These are phyloP conservation scores for Iberis pinnata DNA, from an alignment of 345 rosid species.

Conservation along the genomic window DNA sequence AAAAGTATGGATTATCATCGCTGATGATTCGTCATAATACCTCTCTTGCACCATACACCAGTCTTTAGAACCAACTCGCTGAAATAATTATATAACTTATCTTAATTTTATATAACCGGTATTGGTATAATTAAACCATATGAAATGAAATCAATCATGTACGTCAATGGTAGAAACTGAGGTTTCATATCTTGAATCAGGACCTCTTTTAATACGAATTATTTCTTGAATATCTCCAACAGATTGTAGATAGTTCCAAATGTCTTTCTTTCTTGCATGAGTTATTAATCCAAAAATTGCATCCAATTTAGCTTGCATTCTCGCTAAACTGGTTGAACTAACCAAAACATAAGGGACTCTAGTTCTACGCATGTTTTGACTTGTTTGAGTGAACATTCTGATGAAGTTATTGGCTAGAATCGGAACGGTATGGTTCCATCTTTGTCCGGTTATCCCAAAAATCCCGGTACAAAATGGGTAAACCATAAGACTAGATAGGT, in stretches of 20 bases:
- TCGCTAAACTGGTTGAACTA: slow-evolving; percentile 40
- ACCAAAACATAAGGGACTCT: slow-evolving; percentile 32
- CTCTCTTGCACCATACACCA: too few relatives aligned
- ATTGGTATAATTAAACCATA: neutral
- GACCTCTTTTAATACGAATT: slow-evolving; percentile 32
- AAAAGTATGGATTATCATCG: too few relatives aligned
- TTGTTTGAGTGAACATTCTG: neutral
- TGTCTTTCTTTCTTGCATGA: slow-evolving; percentile 26
- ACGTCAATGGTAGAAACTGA: slow-evolving; percentile 39
- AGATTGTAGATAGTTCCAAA: slow-evolving; percentile 36
- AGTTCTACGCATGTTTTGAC: neutral
- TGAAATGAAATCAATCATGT: slow-evolving; percentile 6
- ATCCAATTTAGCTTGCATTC: slow-evolving; percentile 37
- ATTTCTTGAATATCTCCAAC: slow-evolving; percentile 32
- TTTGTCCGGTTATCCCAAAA: slow-evolving; percentile 28
- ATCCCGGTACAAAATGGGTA: slow-evolving; percentile 41
- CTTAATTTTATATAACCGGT: too few relatives aligned
- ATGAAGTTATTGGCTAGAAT: neutral
- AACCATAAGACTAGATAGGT: slow-evolving; percentile 41
- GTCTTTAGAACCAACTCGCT: too few relatives aligned
- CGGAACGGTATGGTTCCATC: slow-evolving; percentile 30
- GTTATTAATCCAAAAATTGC: slow-evolving; percentile 39
- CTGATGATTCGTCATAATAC: too few relatives aligned
- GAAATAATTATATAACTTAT: too few relatives aligned
- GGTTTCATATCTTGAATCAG: slow-evolving; percentile 29